Base-by-base conservation (phyloP, 257 asterid genomes). In the Echium plantagineum region DNA sequence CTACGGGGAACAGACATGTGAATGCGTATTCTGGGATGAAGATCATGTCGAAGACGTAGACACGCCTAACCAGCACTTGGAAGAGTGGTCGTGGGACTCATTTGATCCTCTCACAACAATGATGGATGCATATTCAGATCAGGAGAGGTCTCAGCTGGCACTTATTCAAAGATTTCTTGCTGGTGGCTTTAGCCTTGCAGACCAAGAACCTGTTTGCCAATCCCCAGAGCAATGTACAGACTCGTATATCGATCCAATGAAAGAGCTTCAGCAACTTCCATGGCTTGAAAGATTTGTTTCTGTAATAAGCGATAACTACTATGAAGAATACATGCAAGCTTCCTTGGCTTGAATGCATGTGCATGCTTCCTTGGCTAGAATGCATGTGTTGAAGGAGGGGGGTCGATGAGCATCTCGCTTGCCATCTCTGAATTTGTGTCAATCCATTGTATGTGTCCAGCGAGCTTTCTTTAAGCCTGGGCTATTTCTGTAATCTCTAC, bases 251-350 rank as follows among this genome's bases (percentile, higher is more conserved):
- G 97, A 93, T 59, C 81, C 90, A 32, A 83, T 93, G 91, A 93
- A 93, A 83, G 95, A 93, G 72, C 90, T 93, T 55, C 89, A 80
- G 55, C 97, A 89, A 78, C 87, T 89, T 64, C 98, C 98, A 6
- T 93, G 98, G 98, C 98, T 93, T 6, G 98, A 93, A 62, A 79
- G 96, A 46, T 89, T 93, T 49, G 97, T 86, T 38, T 85, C 97
- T 0, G 94, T 93, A 62, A 93, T 93, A 48, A 89, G 86, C 18
- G 97, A 89, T 68, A 70, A 82, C 77, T 86, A 78, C 76, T 84
- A 89, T 57, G 90, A 93, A 61, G 63, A 62, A 49, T 35, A 35
- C 47, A 35, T 35, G 26, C 21, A 53, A 54, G 21, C 21, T 0
- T 54, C 21, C 20, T 18, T 7, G 24, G 21, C 26, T 9, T 18